Percentiles rank a stretch among this genome's conserved stretches.
These are phyloP conservation scores for Ambrosia hybrid DNA, from an alignment of 140 eudicot genomes.

Conservation along the genomic window DNA sequence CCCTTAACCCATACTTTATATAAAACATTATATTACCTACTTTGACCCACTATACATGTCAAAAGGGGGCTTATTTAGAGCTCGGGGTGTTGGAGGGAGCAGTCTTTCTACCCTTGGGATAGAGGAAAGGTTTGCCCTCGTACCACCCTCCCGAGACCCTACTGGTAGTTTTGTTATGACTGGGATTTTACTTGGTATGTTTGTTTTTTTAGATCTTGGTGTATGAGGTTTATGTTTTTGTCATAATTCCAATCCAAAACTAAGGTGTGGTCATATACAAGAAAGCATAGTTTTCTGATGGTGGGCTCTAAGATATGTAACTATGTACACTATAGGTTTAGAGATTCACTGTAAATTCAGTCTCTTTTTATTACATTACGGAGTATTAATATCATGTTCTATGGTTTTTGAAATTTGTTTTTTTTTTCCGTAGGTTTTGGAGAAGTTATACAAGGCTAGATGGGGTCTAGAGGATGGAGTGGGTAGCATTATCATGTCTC, in stretches of 20 bases:
- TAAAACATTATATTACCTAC: no score
- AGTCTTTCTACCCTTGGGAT: no score
- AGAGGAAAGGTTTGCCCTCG: no score
- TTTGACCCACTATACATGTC: no score
- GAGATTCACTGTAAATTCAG: not conserved
- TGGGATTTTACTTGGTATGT: no score
- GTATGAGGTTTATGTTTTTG: no score
- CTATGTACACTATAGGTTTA: not conserved
- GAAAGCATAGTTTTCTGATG: not conserved
- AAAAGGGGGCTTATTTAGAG: no score
- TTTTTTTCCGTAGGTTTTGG: constrained; percentile 55
- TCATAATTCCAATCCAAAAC: not conserved
- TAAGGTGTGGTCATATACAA: not conserved
- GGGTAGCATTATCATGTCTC: constrained; percentile 91
- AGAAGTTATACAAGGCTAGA: constrained; percentile 69
- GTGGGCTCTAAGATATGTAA: not conserved
- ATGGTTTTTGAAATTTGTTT: not conserved
- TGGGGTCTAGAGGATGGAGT: constrained; percentile 99
- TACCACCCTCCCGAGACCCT: no score
- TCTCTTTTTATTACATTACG: not conserved
- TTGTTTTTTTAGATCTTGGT: no score
- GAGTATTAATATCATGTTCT: not conserved
- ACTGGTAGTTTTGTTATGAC: no score
- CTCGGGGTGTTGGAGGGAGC: no score
- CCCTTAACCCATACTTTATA: no score